Evolutionary conservation across 164 flowering plant genomes (phyloP), one percentile per base, ranked within the genome.

Genomic region (Houttuynia cordata): DNA sequence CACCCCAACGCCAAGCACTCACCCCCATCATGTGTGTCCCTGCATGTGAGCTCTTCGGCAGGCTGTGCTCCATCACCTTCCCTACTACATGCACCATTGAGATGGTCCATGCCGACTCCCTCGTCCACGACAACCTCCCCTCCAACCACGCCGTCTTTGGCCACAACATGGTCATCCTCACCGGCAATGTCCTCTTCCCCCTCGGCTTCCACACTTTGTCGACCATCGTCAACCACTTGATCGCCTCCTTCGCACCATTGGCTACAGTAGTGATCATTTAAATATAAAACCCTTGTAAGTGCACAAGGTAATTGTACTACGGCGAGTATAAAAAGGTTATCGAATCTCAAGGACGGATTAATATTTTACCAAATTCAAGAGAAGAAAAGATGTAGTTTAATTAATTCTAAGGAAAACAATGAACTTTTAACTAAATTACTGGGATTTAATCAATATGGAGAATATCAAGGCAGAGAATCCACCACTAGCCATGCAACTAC

Each of bases 31-130:
- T 64, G 62, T 64, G 67, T 56, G 42, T 64, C 37, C 62, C 67
- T 24, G 61, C 67, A 53, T 64, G 62, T 56, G 75, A 72, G 63
- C 85, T 91, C 69, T 79, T 91, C 61, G 96, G 96, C 53, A 85
- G 75, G 19, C 50, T 74, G 49, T 87, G 92, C 56, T 73, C 64
- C 57, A 91, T 91, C 37, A 95, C 98, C 22, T 85, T 87, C 75
- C 98, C 96, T 63, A 91, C 98, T n/a, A 95, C 98, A 30, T 88
- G 92, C 57, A 95, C 98, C 52, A 90, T 91, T 30, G 98, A 91
- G 72, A 91, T 91, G 98, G 95, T 84, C 21, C 21, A 91, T 57
- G 87, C 88, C 18, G 98, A 96, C 47, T 91, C 96, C 22, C 64
- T 91, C 52, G 87, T 91, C 20, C 98, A 91, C 59, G 93, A 91